A percentile compares a stretch with the other conserved stretches of the same genome.
Conservation (phyloP, 495 filamentous ascomycete species). For the Trichoderma parareesei region DNA sequence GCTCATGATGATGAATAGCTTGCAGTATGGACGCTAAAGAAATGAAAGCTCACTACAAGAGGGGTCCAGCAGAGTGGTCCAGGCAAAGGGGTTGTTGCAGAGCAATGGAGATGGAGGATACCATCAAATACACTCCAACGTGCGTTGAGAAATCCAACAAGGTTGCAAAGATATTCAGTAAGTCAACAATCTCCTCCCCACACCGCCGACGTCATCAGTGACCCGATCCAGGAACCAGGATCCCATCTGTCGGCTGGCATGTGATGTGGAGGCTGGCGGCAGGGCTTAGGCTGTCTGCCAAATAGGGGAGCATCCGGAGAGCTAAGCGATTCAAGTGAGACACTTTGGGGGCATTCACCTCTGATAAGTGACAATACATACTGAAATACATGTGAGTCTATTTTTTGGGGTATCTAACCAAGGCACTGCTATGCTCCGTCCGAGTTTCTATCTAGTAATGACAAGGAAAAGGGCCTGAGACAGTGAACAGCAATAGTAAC, state of each 20-base stretch:
- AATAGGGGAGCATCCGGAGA: not conserved
- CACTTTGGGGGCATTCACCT: not conserved
- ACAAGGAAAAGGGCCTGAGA: too few species aligned
- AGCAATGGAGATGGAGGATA: too few species aligned
- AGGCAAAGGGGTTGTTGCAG: too few species aligned
- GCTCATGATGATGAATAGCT: not conserved
- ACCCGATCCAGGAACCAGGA: not conserved
- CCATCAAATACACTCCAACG: too few species aligned
- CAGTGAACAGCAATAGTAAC: too few species aligned
- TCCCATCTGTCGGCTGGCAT: not conserved
- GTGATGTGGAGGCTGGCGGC: conserved; percentile 5
- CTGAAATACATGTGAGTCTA: not conserved
- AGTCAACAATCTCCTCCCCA: too few species aligned
- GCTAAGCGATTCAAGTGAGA: not conserved
- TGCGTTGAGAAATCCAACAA: too few species aligned
- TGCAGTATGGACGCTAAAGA: not conserved
- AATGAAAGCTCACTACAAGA: too few species aligned
- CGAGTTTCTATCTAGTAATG: not conserved
- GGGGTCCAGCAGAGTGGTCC: too few species aligned
- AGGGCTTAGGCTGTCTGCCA: not conserved
- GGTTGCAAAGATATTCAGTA: too few species aligned
- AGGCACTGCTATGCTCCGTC: too few species aligned
- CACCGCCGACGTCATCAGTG: too few species aligned
- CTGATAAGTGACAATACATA: not conserved
- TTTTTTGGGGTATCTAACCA: not conserved